Evolutionary conservation across 495 filamentous ascomycete species (phyloP), one percentile per base, ranked within the genome.

Genomic region (Astrocystis sublimbata): DNA sequence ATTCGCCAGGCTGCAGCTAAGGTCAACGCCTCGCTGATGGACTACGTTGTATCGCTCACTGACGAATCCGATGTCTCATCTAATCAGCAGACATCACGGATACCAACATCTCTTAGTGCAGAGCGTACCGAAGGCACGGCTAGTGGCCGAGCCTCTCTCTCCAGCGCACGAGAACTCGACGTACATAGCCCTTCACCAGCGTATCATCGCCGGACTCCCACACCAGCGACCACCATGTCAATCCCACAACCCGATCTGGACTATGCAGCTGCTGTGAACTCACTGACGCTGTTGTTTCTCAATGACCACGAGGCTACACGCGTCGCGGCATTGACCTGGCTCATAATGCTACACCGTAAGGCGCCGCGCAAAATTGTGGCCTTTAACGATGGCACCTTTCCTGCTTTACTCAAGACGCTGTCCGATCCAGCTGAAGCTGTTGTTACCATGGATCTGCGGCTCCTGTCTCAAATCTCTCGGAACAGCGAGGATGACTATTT

Each of bases 401-500:
- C 94, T 9, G 96, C 93, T 12, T 82, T 99, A 33, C 85, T 99
- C 24, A 98, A 99, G 74, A 99, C 96, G 0, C 81, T 99, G 3
- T 97, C 93, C 3, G 96, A 99, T 70, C 92, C 96, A 23, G 87
- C 93, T 31, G 96, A 99, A 71, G 88, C 92, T 15, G 96, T 99
- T 42, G 96, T 99, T 0, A 98, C 92, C 12, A 90, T 93, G 61
- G 96, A 99, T 71, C 77, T 99, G 13, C 92, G 97, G 68, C 83
- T 99, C 13, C 83, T 99, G 13, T 97, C 93, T 4, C 93, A 99
- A 63, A 98, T 99, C 33, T 97, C 93, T 4, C 85, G 87, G 55
- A 96, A 97, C 63, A 98, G 93, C 76, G 94, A 97, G 68, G 96
- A 98, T 67, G 89, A 91, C 68, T 97, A 98, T 75, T 98, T 99